phyloP scores from a whole-genome alignment of 2,329 filamentous ascomycete species.

The Ceratocystis destructans region DNA sequence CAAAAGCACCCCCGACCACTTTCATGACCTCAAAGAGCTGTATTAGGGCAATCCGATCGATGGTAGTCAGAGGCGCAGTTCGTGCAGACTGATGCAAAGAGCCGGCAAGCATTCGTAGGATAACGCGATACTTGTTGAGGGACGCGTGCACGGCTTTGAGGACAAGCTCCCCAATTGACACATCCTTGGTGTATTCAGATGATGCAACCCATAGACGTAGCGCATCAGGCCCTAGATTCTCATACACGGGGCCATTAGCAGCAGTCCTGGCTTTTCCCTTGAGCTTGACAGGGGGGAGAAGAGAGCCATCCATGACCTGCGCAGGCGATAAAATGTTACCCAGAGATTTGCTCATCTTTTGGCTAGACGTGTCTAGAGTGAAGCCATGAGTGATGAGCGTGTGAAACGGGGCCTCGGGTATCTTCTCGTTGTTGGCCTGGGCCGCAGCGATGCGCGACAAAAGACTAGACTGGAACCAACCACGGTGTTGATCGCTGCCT shows the following conservation, averaged over 20 bases:
- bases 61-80: slow-evolving; percentile 39
- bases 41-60: slow-evolving; percentile 63
- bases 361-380: slow-evolving; percentile 74
- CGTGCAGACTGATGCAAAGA: slow-evolving; percentile 46
- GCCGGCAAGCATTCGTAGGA: slow-evolving; percentile 80
- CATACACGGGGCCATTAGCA: slow-evolving; percentile 32
- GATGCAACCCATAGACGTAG: slow-evolving; percentile 83
- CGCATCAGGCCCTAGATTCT: slow-evolving; percentile 71
- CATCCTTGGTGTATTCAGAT: slow-evolving; percentile 81
- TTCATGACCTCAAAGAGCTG: slow-evolving; percentile 55
- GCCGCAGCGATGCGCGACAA: slow-evolving; percentile 60
- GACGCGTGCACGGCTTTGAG: slow-evolving; percentile 62
- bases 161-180: slow-evolving; percentile 65
- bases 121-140: slow-evolving; percentile 77
- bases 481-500: slow-evolving; percentile 88
- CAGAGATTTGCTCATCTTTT: slow-evolving; percentile 97
- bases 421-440: neutral
- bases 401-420: slow-evolving; percentile 54
- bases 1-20: slow-evolving; percentile 51
- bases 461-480: slow-evolving; percentile 96
- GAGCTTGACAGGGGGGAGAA: slow-evolving; percentile 55
- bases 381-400: slow-evolving; percentile 93
- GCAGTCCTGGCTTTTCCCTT: slow-evolving; percentile 36
- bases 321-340: slow-evolving; percentile 74
- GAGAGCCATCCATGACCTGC: slow-evolving; percentile 71